Evolutionary conservation across 169 alveolate genomes (phyloP).

Genomic region (Plasmodium gallinaceum): DNA sequence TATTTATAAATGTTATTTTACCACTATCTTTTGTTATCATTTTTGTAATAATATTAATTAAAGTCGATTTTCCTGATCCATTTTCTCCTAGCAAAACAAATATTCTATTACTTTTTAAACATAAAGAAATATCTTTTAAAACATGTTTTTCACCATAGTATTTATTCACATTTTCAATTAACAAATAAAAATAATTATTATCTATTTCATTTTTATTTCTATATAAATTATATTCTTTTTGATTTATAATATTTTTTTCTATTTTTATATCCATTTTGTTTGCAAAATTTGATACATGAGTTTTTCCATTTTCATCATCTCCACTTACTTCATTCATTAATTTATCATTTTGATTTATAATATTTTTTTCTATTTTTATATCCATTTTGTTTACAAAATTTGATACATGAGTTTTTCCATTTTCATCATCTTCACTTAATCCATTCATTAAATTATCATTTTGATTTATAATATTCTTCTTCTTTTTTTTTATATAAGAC

Average conservation of each 20-base stretch:
- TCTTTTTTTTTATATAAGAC: neutral
- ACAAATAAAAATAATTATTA: neutral
- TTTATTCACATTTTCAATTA: constrained; percentile 58
- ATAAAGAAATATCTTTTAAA: constrained; percentile 44
- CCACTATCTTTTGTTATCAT: constrained; percentile 62
- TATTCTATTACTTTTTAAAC: constrained; percentile 37
- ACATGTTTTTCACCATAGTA: constrained; percentile 51
- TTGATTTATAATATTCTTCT: neutral
- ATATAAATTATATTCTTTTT: neutral
- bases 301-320: neutral
- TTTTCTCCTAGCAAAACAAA: constrained; percentile 71
- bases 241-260: neutral
- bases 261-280: neutral
- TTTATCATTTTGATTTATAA: neutral
- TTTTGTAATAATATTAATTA: constrained; percentile 58
- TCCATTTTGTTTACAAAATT: neutral
- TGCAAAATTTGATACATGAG: neutral
- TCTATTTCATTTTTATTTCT: neutral
- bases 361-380: neutral
- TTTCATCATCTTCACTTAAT: constrained; percentile 1
- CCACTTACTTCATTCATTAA: neutral
- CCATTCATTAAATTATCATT: neutral
- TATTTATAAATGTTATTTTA: constrained; percentile 35
- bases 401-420: neutral
- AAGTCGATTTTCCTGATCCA: constrained; percentile 74